Evolutionary conservation across 1,139 yeast genomes (phyloP).

Genomic region (Suhomyces wounanorum): DNA sequence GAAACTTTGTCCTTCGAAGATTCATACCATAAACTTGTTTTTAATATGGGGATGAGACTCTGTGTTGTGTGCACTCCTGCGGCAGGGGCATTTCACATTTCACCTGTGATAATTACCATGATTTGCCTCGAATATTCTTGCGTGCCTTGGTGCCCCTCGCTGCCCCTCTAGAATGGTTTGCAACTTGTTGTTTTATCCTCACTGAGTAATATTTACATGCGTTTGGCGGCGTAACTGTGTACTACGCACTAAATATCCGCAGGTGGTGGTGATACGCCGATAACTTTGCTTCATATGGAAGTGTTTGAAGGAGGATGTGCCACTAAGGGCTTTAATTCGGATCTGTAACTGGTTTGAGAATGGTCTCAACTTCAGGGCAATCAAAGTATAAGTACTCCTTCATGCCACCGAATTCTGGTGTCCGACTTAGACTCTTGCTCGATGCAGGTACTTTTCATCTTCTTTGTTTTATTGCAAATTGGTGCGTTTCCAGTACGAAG

Average conservation of each 20-base stretch:
- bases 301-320: background rate
- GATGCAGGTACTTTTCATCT: background rate
- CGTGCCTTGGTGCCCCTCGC: background rate
- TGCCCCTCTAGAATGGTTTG: background rate
- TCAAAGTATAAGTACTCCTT: background rate
- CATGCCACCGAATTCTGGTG: background rate
- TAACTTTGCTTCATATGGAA: background rate
- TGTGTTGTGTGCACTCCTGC: background rate
- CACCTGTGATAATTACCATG: background rate
- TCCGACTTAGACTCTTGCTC: background rate
- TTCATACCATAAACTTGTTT: too few relatives aligned
- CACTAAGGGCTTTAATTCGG: background rate
- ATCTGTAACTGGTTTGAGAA: background rate
- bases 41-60: background rate
- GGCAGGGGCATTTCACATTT: background rate
- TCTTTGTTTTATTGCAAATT: slow-evolving; percentile 2
- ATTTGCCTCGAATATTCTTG: background rate
- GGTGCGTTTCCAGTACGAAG: slow-evolving; percentile 10
- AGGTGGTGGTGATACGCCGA: background rate
- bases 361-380: background rate
- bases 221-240: background rate
- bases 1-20: background rate
- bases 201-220: slow-evolving; percentile 1
- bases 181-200: slow-evolving; percentile 2
- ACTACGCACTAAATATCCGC: background rate